A percentile compares a stretch with the other conserved stretches of the same genome.
phyloP scores from a whole-genome alignment of 805 yeast genomes.

The Metschnikowia aberdeeniae region DNA sequence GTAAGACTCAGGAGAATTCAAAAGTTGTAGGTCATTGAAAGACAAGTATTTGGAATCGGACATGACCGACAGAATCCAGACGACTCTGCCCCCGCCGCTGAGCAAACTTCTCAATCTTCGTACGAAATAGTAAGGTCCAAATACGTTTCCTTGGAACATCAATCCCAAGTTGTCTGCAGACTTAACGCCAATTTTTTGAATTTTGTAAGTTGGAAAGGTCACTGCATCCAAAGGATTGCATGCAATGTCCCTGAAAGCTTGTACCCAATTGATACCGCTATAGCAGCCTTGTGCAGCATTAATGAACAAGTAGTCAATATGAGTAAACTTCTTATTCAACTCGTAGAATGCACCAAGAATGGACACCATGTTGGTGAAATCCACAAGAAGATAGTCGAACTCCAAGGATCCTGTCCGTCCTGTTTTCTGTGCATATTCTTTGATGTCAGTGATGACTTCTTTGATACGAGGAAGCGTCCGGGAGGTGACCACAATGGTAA shows the following conservation, averaged over 20 bases:
- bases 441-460: conserved; percentile 54
- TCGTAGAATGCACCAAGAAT: conserved; percentile 72
- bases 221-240: conserved; percentile 71
- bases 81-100: conserved; percentile 57
- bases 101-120: conserved; percentile 59
- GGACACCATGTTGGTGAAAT: conserved; percentile 86
- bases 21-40: conserved; percentile 67
- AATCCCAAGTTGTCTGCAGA: conserved; percentile 79
- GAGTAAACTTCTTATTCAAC: conserved; percentile 55
- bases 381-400: conserved; percentile 86
- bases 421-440: conserved; percentile 31
- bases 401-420: conserved; percentile 58
- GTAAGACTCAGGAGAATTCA: conserved; percentile 63
- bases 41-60: conserved; percentile 72
- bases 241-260: conserved; percentile 65
- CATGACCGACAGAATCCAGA: conserved; percentile 87
- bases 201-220: conserved; percentile 84
- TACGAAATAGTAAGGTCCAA: conserved; percentile 86
- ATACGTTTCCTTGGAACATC: conserved; percentile 93
- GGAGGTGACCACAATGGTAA: conserved; percentile 85
- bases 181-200: conserved; percentile 73
- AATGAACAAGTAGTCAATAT: conserved; percentile 74
- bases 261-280: conserved; percentile 81
- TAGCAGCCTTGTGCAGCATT: conserved; percentile 91
- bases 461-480: conserved; percentile 83